Evolutionary conservation across 179 eudicot genomes (phyloP).

Genomic region (Corrigiola litoralis): DNA sequence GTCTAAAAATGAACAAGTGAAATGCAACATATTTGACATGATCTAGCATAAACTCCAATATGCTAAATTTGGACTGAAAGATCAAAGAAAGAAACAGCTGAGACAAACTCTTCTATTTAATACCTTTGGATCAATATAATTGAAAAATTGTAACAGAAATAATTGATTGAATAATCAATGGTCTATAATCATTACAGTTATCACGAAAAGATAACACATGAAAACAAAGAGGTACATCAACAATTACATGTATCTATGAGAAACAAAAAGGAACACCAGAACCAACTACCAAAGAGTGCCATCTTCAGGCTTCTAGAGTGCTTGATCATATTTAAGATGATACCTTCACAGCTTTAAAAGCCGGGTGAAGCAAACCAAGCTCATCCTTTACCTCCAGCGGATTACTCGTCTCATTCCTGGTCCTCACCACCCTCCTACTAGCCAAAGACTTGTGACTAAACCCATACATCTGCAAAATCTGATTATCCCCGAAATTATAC

Average conservation of each 20-base stretch:
- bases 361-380: constrained; percentile 13
- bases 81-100: background rate
- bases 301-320: background rate
- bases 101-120: background rate
- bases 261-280: background rate
- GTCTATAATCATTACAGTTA: background rate
- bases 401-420: constrained; percentile 16
- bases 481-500: constrained; percentile 25
- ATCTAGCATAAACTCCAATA: too few species aligned
- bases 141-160: background rate
- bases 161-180: background rate
- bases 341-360: constrained; percentile 6
- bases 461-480: constrained; percentile 22
- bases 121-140: background rate
- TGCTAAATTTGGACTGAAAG: background rate
- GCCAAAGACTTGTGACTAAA: constrained; percentile 17
- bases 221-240: background rate
- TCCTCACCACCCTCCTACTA: constrained; percentile 11
- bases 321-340: background rate
- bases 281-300: too few species aligned
- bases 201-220: background rate
- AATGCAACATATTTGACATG: too few species aligned
- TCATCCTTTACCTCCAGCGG: constrained; percentile 18
- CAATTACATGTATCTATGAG: background rate
- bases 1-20: too few species aligned